A percentile compares a stretch with the other conserved stretches of the same genome.
Conservation (phyloP, 495 filamentous ascomycete species). For the Lepraria neglecta region DNA sequence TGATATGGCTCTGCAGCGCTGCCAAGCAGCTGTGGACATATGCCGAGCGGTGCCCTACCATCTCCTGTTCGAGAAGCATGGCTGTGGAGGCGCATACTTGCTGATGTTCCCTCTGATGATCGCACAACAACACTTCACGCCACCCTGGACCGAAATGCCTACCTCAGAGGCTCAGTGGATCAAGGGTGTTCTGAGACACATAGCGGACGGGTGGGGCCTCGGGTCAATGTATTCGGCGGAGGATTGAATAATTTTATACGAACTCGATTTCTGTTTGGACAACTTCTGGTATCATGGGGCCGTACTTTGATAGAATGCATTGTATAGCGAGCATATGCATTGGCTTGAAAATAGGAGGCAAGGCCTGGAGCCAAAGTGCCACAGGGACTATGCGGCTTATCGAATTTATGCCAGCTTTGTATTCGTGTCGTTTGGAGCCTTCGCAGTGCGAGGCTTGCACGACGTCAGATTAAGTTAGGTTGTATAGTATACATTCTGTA, state of each 20-base stretch:
- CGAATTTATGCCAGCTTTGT: too few relatives aligned
- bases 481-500: too few relatives aligned
- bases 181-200: constrained; percentile 6
- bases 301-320: background rate
- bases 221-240: constrained; percentile 10
- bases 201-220: constrained; percentile 7
- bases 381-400: too few relatives aligned
- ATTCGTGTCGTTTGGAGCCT: too few relatives aligned
- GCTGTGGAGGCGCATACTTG: constrained; percentile 11
- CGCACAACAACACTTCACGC: constrained; percentile 5
- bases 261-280: background rate
- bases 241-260: background rate
- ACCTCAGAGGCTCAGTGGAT: constrained; percentile 12
- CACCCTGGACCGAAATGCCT: background rate
- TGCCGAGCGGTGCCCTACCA: constrained; percentile 18
- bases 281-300: background rate
- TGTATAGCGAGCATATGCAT: too few relatives aligned
- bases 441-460: too few relatives aligned
- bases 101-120: constrained; percentile 13
- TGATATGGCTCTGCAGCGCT: background rate
- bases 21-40: constrained; percentile 11
- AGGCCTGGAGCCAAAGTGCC: too few relatives aligned
- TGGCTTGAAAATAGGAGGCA: too few relatives aligned
- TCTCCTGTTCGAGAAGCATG: constrained; percentile 16
- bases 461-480: too few relatives aligned